A percentile compares a stretch with the other conserved stretches of the same genome.
phyloP scores from a whole-genome alignment of 2,329 filamentous ascomycete genomes.

The Diplocarpon rosae region DNA sequence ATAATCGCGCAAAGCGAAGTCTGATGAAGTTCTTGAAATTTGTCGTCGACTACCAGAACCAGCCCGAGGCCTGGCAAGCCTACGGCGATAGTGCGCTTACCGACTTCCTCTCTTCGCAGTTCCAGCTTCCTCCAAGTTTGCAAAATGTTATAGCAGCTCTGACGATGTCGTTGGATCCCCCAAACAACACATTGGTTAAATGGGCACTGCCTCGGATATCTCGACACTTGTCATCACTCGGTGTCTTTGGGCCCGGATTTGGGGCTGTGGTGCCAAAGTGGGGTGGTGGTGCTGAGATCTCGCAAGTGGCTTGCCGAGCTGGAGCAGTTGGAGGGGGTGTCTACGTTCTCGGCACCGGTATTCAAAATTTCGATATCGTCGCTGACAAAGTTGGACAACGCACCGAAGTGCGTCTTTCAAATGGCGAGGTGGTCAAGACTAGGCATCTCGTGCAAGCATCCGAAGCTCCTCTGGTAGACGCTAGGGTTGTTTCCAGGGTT shows the following conservation, averaged over 20 bases:
- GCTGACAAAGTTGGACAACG: slow-evolving; percentile 15
- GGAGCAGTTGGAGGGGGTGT: slow-evolving; percentile 83
- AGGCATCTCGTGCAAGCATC: slow-evolving; percentile 39
- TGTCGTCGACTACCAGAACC: slow-evolving; percentile 59
- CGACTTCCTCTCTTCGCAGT: slow-evolving; percentile 48
- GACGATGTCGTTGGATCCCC: slow-evolving; percentile 55
- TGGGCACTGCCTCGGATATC: slow-evolving; percentile 64
- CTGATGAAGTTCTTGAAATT: slow-evolving; percentile 94
- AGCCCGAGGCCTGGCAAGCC: slow-evolving; percentile 45
- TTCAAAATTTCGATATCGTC: slow-evolving; percentile 33
- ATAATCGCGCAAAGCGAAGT: slow-evolving; percentile 69
- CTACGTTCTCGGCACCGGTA: slow-evolving; percentile 71
- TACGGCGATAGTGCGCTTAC: slow-evolving; percentile 44
- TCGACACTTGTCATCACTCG: slow-evolving; percentile 75
- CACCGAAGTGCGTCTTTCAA: slow-evolving; percentile 34
- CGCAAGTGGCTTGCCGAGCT: slow-evolving; percentile 84
- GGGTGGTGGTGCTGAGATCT: slow-evolving; percentile 79
- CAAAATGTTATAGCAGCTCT: slow-evolving; percentile 58
- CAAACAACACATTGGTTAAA: slow-evolving; percentile 42
- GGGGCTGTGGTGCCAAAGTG: slow-evolving; percentile 86
- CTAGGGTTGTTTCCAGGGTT: slow-evolving; percentile 41
- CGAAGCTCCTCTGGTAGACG: not conserved
- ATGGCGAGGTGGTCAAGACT: slow-evolving; percentile 45
- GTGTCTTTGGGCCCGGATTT: slow-evolving; percentile 79
- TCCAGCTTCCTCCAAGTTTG: slow-evolving; percentile 57